Percentiles rank a stretch among this genome's conserved stretches.
Conservation (phyloP, 768 basidiomycete species). For the Boletus patriciae region DNA sequence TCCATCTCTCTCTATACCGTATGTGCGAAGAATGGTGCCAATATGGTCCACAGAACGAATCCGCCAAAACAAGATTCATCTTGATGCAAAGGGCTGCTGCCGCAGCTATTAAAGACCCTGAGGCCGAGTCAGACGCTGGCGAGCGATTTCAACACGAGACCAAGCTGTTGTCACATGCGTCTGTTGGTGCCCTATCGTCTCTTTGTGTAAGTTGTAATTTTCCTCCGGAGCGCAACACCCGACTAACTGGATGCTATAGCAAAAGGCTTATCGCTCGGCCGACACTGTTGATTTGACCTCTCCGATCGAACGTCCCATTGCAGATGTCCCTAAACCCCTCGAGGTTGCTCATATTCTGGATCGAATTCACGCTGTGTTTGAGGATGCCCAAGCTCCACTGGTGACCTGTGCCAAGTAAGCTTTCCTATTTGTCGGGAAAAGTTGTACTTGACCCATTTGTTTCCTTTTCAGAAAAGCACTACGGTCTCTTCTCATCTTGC, state of each 20-base stretch:
- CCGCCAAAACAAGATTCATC: slow-evolving; percentile 65
- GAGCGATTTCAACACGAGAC: slow-evolving; percentile 73
- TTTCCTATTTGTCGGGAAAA: not conserved
- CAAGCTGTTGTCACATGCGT: slow-evolving; percentile 70
- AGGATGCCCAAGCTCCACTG: slow-evolving; percentile 51
- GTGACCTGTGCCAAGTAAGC: slow-evolving; percentile 67
- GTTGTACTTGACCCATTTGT: slow-evolving; percentile 4
- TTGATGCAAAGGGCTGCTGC: slow-evolving; percentile 69
- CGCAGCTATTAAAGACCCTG: slow-evolving; percentile 53
- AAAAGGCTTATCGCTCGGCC: slow-evolving; percentile 73
- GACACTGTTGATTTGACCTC: slow-evolving; percentile 55
- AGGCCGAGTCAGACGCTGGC: slow-evolving; percentile 48
- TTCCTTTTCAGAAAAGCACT: slow-evolving; percentile 64
- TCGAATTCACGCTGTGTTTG: slow-evolving; percentile 66
- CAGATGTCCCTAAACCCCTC: slow-evolving; percentile 55
- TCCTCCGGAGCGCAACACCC: not conserved
- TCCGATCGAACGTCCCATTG: slow-evolving; percentile 55
- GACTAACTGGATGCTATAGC: slow-evolving; percentile 42
- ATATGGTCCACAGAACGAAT: slow-evolving; percentile 71
- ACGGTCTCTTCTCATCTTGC: slow-evolving; percentile 61
- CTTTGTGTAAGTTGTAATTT: slow-evolving; percentile 66
- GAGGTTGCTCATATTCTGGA: slow-evolving; percentile 56
- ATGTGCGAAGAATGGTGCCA: slow-evolving; percentile 95
- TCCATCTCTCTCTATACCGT: slow-evolving; percentile 77
- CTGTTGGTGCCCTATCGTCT: slow-evolving; percentile 84